Percentiles rank a stretch among this genome's conserved stretches.
Evolutionary conservation across 352 stramenopile genomes (phyloP).

Genomic region (Pythium rishiriense): DNA sequence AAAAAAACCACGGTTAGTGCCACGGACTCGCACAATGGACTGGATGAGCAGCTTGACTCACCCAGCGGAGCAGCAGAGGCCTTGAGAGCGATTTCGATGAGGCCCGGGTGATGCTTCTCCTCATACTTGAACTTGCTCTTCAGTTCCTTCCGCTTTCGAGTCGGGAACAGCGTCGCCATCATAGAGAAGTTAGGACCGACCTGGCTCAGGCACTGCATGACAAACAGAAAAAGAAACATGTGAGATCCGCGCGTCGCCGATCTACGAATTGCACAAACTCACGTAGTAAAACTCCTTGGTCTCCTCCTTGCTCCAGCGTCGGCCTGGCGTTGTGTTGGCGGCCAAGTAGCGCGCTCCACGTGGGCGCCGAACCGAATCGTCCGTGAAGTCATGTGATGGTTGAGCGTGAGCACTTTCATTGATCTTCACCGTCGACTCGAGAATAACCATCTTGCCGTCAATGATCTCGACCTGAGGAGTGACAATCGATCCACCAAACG

Average conservation of each 20-base stretch:
- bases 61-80: conserved; percentile 63
- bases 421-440: conserved; percentile 69
- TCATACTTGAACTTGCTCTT: conserved; percentile 90
- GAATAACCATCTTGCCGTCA: conserved; percentile 84
- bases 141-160: conserved; percentile 78
- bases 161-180: conserved; percentile 84
- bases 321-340: conserved; percentile 45
- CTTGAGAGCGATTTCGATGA: conserved; percentile 83
- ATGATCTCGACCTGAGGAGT: conserved; percentile 83
- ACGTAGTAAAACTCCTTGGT: conserved; percentile 90
- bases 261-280: neutral
- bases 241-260: neutral
- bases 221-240: neutral
- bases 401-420: conserved; percentile 35
- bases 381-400: conserved; percentile 30
- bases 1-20: neutral
- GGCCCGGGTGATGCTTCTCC: conserved; percentile 68
- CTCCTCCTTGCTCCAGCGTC: conserved; percentile 77
- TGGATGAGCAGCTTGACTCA: conserved; percentile 9
- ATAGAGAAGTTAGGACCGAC: conserved; percentile 86
- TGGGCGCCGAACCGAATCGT: conserved; percentile 37
- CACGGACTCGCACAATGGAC: neutral
- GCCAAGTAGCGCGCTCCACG: conserved; percentile 42
- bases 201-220: conserved; percentile 65
- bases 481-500: conserved; percentile 65